Conservation (phyloP, 768 basidiomycete species). For the Tylopilus sp. region DNA sequence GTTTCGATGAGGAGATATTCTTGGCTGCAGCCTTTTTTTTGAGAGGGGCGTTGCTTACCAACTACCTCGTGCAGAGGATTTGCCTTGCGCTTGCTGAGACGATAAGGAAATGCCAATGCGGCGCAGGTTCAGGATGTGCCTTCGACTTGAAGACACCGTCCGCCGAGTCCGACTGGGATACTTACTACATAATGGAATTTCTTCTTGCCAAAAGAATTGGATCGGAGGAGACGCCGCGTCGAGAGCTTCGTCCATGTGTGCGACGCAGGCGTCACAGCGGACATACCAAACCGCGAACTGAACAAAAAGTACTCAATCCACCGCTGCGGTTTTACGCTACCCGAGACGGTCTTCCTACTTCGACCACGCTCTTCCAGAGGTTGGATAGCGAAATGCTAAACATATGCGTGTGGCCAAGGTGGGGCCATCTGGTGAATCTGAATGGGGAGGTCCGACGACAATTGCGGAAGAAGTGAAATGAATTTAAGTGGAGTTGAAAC, state of each 20-base stretch:
- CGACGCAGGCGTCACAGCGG: slow-evolving; percentile 4
- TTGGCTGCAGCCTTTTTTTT: slow-evolving; percentile 5
- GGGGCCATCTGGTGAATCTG: slow-evolving; percentile 20
- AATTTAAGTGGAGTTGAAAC: slow-evolving; percentile 34
- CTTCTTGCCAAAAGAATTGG: neutral
- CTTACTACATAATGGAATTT: neutral
- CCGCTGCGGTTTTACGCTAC: slow-evolving; percentile 64
- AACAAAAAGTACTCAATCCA: too few relatives aligned
- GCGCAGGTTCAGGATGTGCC: neutral
- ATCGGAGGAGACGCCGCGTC: slow-evolving; percentile 15
- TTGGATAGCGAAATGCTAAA: slow-evolving; percentile 45
- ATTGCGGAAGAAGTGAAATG: slow-evolving; percentile 61
- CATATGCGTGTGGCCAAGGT: slow-evolving; percentile 19
- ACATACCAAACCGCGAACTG: slow-evolving; percentile 20
- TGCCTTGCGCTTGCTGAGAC: neutral
- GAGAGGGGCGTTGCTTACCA: slow-evolving; percentile 5
- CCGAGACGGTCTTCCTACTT: slow-evolving; percentile 58
- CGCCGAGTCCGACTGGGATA: neutral
- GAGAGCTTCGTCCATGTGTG: neutral
- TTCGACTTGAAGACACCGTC: neutral
- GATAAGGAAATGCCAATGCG: neutral
- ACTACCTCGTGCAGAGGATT: neutral
- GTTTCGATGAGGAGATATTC: slow-evolving; percentile 23
- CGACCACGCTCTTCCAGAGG: slow-evolving; percentile 50
- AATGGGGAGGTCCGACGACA: slow-evolving; percentile 35